Conservation (phyloP, 345 rosid species). For the Theobroma cacao region DNA sequence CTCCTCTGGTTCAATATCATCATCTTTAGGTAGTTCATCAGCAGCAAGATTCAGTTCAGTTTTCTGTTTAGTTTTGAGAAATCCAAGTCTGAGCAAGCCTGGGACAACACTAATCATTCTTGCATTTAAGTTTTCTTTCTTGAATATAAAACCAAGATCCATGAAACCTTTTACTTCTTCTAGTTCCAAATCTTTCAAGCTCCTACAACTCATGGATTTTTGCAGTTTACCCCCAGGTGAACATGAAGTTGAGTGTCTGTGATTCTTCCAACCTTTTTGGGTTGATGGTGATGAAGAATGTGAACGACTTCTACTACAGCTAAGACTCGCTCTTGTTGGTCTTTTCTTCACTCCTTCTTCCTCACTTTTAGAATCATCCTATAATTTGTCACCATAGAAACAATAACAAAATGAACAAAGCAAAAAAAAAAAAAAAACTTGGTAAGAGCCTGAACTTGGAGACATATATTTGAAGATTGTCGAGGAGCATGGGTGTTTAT, state of each 20-base stretch:
- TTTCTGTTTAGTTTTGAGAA: not conserved
- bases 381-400: not conserved
- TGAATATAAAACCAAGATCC: conserved; percentile 66
- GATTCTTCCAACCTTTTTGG: conserved; percentile 15
- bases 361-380: conserved; percentile 21
- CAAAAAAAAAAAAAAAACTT: not conserved
- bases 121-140: conserved; percentile 40
- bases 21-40: not conserved
- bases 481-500: not conserved
- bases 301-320: conserved; percentile 28
- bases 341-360: conserved; percentile 25
- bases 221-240: conserved; percentile 4
- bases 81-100: conserved; percentile 47
- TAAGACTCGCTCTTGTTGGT: conserved; percentile 29
- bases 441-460: not conserved
- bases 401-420: not conserved
- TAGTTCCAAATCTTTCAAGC: conserved; percentile 49
- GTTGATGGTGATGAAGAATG: conserved; percentile 36
- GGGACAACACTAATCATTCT: conserved; percentile 53
- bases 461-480: not conserved
- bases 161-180: conserved; percentile 71
- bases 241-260: conserved; percentile 8
- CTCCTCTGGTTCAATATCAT: conserved; percentile 20
- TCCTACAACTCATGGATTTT: conserved; percentile 44
- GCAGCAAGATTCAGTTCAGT: not conserved